Evolutionary conservation across 495 filamentous ascomycete species (phyloP).

Genomic region (Terfezia claveryi): DNA sequence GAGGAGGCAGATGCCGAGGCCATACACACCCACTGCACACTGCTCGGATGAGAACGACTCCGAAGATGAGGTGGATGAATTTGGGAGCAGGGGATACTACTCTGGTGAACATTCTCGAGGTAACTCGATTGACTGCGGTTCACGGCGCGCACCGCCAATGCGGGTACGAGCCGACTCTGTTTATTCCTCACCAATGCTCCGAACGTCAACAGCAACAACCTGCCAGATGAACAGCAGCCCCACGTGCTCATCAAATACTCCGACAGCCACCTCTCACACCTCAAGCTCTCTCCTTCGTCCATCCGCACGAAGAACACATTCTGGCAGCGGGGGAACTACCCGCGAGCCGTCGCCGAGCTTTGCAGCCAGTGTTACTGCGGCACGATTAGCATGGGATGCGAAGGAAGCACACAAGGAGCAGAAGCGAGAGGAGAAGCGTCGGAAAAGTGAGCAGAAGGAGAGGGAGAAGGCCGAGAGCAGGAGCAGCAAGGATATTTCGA

Average conservation of each 20-base stretch:
- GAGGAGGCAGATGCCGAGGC: constrained; percentile 17
- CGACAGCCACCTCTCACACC: not conserved
- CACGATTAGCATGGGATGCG: constrained; percentile 17
- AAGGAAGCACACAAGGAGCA: constrained; percentile 21
- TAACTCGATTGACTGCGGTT: not conserved
- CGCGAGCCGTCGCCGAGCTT: constrained; percentile 15
- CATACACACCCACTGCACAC: constrained; percentile 16
- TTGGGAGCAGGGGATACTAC: not conserved
- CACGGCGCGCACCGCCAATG: not conserved
- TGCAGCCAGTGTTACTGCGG: constrained; percentile 16
- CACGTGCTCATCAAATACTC: constrained; percentile 8
- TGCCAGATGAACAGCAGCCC: constrained; percentile 2
- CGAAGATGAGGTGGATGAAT: constrained; percentile 4
- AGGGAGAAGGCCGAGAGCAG: not conserved
- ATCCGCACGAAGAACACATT: not conserved
- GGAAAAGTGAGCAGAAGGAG: constrained; percentile 7
- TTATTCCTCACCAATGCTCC: constrained; percentile 5
- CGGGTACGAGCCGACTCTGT: constrained; percentile 6
- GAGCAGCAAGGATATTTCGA: not conserved
- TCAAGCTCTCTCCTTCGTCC: not conserved
- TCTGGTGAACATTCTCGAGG: not conserved
- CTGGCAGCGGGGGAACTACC: not conserved
- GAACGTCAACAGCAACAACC: constrained; percentile 5
- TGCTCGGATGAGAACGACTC: constrained; percentile 10
- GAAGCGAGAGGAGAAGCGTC: constrained; percentile 17